A percentile compares a stretch with the other conserved stretches of the same genome.
These are phyloP conservation scores for Teunomyces aglyptinius DNA, from an alignment of 805 yeast genomes.

Conservation along the genomic window DNA sequence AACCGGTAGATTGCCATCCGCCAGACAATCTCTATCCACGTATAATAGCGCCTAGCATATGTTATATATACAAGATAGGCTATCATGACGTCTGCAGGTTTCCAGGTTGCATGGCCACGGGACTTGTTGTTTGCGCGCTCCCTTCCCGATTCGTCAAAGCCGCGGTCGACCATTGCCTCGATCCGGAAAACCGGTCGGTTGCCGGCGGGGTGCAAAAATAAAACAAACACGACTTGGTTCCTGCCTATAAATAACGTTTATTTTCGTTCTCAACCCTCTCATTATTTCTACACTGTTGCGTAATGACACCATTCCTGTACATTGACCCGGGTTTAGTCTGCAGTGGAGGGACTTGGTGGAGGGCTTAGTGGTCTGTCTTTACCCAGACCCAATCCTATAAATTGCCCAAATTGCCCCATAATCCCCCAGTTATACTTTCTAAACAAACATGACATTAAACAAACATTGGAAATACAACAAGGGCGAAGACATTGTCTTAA, in stretches of 20 bases:
- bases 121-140: not conserved
- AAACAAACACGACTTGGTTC: not conserved
- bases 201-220: not conserved
- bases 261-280: too few species aligned
- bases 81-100: too few species aligned
- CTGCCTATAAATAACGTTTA: not conserved
- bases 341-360: not conserved
- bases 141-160: not conserved
- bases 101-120: too few species aligned
- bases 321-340: not conserved
- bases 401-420: not conserved
- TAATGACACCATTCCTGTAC: not conserved
- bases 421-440: not conserved
- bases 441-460: conserved; percentile 20
- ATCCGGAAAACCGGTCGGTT: not conserved
- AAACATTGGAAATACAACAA: conserved; percentile 52
- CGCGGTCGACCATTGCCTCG: not conserved
- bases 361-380: not conserved
- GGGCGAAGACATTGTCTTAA: conserved; percentile 44
- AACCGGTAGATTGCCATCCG: not conserved
- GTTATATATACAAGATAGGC: too few species aligned
- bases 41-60: too few species aligned
- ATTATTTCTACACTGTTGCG: too few species aligned
- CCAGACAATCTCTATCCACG: too few species aligned
- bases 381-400: not conserved